Base-by-base conservation (phyloP, 2,329 filamentous ascomycete genomes). In the Chaetomium olivaceum region DNA sequence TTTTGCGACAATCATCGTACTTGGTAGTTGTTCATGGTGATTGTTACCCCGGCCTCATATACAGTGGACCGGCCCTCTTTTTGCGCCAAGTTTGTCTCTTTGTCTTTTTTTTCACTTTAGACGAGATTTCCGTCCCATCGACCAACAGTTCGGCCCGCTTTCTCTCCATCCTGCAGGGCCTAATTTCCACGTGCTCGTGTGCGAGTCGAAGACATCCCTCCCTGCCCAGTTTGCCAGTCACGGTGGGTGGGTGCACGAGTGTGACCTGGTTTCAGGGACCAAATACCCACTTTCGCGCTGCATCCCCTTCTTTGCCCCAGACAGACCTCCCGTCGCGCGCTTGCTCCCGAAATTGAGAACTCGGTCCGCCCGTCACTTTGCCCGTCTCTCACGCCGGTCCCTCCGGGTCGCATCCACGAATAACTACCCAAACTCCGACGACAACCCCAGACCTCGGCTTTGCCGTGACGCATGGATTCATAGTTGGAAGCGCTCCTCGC, bases 231-330 rank as follows among this genome's bases (percentile, higher is more conserved):
- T 19, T 43, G 36, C 14, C 36, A 23, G n/a, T 33, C 27, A 29
- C 27, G 27, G 31, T n/a, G n/a, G n/a, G n/a, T n/a, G n/a, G n/a
- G n/a, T 33, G 9, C 31, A 2, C 31, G 33, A 54, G 61, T n/a
- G 16, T 58, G 19, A 25, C 52, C 51, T 51, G 36, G 16, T n/a
- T 14, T 59, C 36, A 61, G 36, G 51, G 57, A 25, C 51, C 58
- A 8, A 8, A 64, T 58, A 51, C 57, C 63, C 63, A 64, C 63
- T 64, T 57, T 61, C 62, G 58, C 50, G 62, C 56, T 54, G 51
- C 52, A n/a, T 56, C 27, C 27, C 27, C 50, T 55, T 55, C 57
- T 57, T 56, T 19, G 16, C 39, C 39, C 39, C 12, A 39, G 23
- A 33, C 51, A 19, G n/a, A 5, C 11, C 25, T 48, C 39, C 4